Evolutionary conservation across 164 flowering plant species (phyloP).

Genomic region (Vitis amurensis): DNA sequence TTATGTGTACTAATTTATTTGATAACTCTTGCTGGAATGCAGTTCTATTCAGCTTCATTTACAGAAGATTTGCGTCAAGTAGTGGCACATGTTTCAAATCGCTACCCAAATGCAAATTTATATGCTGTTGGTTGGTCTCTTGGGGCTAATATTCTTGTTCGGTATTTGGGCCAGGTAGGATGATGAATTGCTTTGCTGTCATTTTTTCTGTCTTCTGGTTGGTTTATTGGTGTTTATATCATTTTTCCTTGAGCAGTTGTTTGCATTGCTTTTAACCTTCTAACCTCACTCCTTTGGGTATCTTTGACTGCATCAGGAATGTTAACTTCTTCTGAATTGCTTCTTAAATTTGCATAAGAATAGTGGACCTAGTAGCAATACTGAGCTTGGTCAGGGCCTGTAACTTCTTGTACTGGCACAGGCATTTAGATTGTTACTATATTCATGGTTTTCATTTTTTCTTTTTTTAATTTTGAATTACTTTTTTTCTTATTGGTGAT

Average conservation of each 20-base stretch:
- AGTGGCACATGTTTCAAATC: slow-evolving; percentile 54
- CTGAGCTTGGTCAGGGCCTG: no score
- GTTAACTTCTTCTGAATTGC: no score
- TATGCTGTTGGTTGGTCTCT: slow-evolving; percentile 97
- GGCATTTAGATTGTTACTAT: no score
- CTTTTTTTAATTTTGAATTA: no score
- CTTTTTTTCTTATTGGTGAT: no score
- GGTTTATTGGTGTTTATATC: not conserved
- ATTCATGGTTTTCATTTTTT: no score
- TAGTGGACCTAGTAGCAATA: no score
- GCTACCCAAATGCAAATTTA: slow-evolving; percentile 75
- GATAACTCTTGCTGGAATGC: slow-evolving; percentile 31
- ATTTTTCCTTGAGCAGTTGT: not conserved
- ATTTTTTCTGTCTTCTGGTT: not conserved
- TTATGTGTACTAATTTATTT: slow-evolving; percentile 3
- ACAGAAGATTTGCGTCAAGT: slow-evolving; percentile 74
- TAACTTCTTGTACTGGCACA: no score
- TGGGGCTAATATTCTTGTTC: slow-evolving; percentile 94
- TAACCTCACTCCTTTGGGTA: no score
- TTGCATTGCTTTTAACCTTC: not conserved
- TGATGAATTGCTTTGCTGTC: no score
- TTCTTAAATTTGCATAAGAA: no score
- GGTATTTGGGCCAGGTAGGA: slow-evolving; percentile 83
- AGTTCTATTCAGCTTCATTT: slow-evolving; percentile 96
- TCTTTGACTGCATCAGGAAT: no score